Base-by-base conservation (phyloP, 106 monocot genomes). In the Narthecium ossifragum region DNA sequence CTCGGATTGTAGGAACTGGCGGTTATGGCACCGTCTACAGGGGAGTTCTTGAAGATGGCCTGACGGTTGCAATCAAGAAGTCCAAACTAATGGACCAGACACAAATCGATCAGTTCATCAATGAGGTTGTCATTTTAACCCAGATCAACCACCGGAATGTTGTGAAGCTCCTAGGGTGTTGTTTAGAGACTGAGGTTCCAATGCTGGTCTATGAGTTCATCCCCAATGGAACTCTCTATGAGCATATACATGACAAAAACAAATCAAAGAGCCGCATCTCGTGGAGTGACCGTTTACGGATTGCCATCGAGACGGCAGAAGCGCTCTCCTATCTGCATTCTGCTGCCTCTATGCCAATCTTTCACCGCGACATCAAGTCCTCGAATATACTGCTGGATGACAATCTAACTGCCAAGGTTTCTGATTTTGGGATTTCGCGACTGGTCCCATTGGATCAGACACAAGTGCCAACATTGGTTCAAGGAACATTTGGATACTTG, bases 121-220 rank as follows among this genome's bases (percentile, higher is more conserved):
- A 55, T 9, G 74, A 75, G 48, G 51, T 75, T 8, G 34, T 48
- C 46, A 74, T 66, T 2, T 43, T 74, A 6, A 61, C 74, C 0
- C 67, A 67, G 10, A 57, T 75, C 68, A 75, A 75, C 29, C 75
- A 75, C 68, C 17, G 51, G 17, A 68, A 75, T 31, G 68, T 68
- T 23, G 75, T 75, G 14, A 75, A 68, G 62, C 43, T 75, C 43
- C 47, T 68, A 4, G 75, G 75, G 2, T 75, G 75, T 26, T 75
- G 67, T 41, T 22, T 68, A 13, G 68, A 75, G 51, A 59, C 59
- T 3, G 55, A 68, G 31, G 68, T 75, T 4, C 68, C 75, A 2
- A 48, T 75, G 57, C 49, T 75, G 25, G 67, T 75, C 11, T 64
- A 51, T 33, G 51, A 64, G 17, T 51, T 64, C 63, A 36, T 63